A percentile compares a stretch with the other conserved stretches of the same genome.
phyloP scores from a whole-genome alignment of 2,329 filamentous ascomycete genomes.

The Fusarium mundagurra region DNA sequence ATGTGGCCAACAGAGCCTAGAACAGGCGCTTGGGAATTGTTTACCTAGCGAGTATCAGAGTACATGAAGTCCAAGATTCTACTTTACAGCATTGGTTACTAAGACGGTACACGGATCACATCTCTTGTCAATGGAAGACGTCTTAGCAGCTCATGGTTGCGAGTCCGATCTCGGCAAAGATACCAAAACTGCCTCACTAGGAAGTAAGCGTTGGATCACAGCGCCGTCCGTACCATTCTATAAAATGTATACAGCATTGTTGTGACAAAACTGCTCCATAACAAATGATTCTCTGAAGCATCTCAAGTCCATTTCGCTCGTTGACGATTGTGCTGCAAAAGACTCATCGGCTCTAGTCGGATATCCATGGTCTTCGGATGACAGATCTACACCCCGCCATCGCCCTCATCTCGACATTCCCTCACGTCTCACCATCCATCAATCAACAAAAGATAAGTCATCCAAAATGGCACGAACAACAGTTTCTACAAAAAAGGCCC shows the following conservation, averaged over 20 bases:
- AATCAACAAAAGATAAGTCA: background rate
- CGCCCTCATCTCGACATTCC: background rate
- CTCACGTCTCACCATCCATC: background rate
- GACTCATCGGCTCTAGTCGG: background rate
- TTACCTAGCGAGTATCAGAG: rapidly evolving
- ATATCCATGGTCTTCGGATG: slow-evolving; percentile 3
- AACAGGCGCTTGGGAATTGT: background rate
- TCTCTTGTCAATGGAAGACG: background rate
- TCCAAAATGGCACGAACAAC: slow-evolving; percentile 33
- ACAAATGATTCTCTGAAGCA: rapidly evolving
- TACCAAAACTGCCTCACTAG: background rate
- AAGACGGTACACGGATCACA: too few species aligned
- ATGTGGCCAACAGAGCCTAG: background rate
- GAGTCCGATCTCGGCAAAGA: background rate
- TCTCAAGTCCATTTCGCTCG: too few species aligned
- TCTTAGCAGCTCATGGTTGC: background rate
- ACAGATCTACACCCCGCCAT: slow-evolving; percentile 24
- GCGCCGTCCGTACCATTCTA: too few species aligned
- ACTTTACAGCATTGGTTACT: rapidly evolving
- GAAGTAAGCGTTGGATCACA: background rate
- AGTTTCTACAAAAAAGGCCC: slow-evolving; percentile 40
- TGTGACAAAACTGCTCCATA: rapidly evolving
- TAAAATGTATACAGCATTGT: rapidly evolving
- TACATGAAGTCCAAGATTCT: rapidly evolving
- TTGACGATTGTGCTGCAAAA: background rate